phyloP scores from a whole-genome alignment of 257 asterid genomes.

The Petrea volubilis region DNA sequence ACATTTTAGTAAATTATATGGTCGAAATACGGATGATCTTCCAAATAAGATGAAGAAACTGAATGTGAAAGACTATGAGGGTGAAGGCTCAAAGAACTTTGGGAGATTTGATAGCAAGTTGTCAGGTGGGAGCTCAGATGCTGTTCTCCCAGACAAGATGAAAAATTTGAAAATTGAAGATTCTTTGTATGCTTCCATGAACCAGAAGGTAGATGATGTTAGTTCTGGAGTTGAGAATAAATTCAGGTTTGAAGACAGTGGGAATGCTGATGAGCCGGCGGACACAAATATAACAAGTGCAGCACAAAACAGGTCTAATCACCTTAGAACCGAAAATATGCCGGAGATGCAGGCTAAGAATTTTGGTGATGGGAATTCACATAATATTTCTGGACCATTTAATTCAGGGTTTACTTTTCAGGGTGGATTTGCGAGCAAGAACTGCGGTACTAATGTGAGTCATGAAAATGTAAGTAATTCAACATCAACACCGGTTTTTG shows the following conservation, averaged over 20 bases:
- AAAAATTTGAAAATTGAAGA: slow-evolving; percentile 37
- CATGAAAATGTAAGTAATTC: slow-evolving; percentile 32
- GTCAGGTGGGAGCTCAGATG: slow-evolving; percentile 28
- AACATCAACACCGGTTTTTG: slow-evolving; percentile 34
- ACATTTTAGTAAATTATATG: slow-evolving; percentile 24
- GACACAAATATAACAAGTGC: slow-evolving; percentile 19
- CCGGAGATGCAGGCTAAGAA: slow-evolving; percentile 27
- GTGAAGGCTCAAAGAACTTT: slow-evolving; percentile 25
- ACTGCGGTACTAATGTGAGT: slow-evolving; percentile 28
- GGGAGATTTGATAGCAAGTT: slow-evolving; percentile 21
- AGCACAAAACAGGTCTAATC: slow-evolving; percentile 22
- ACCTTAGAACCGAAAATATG: slow-evolving; percentile 18
- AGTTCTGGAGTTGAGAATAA: slow-evolving; percentile 19
- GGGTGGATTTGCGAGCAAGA: slow-evolving; percentile 37
- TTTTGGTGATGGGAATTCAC: slow-evolving; percentile 30
- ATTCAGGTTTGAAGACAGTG: slow-evolving; percentile 16
- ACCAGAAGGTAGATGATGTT: slow-evolving; percentile 31
- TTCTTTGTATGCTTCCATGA: slow-evolving; percentile 17
- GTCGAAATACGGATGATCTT: slow-evolving; percentile 41
- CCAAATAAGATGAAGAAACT: slow-evolving; percentile 59
- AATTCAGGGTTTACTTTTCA: slow-evolving; percentile 48
- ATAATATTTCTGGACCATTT: slow-evolving; percentile 31
- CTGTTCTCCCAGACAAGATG: slow-evolving; percentile 35
- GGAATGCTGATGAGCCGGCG: slow-evolving; percentile 15
- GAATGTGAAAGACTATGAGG: slow-evolving; percentile 45